Evolutionary conservation across 2,329 filamentous ascomycete species (phyloP).

Genomic region (Neurospora crassa): DNA sequence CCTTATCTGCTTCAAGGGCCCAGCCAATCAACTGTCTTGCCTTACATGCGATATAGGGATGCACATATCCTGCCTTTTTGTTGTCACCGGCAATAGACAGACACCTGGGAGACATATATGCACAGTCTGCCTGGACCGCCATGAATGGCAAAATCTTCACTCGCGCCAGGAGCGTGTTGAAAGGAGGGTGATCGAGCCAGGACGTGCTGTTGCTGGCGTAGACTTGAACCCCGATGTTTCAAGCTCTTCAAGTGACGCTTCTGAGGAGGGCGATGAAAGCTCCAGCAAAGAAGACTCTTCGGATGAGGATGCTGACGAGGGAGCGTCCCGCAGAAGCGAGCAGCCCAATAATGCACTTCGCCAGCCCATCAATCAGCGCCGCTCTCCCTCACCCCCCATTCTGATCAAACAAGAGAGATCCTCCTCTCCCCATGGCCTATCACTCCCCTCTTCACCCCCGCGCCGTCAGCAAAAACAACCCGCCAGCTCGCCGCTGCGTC

Average conservation of each 20-base stretch:
- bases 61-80: no score
- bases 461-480: not conserved
- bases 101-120: no score
- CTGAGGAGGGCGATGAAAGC: no score
- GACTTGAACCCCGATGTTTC: not conserved
- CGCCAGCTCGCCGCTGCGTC: not conserved
- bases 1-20: no score
- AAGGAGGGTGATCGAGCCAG: not conserved
- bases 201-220: not conserved
- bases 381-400: not conserved
- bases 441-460: not conserved
- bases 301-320: not conserved
- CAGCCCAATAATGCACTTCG: not conserved
- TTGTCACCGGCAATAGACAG: no score
- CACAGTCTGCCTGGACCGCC: no score
- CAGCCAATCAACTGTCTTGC: no score
- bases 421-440: not conserved
- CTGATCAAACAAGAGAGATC: not conserved
- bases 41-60: no score
- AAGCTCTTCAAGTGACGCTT: no score
- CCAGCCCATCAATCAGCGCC: not conserved
- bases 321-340: not conserved
- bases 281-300: no score
- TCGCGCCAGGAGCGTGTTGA: not conserved
- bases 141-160: no score